Conservation (phyloP, 2,329 filamentous ascomycete species). For the Paecilomyces variotii region DNA sequence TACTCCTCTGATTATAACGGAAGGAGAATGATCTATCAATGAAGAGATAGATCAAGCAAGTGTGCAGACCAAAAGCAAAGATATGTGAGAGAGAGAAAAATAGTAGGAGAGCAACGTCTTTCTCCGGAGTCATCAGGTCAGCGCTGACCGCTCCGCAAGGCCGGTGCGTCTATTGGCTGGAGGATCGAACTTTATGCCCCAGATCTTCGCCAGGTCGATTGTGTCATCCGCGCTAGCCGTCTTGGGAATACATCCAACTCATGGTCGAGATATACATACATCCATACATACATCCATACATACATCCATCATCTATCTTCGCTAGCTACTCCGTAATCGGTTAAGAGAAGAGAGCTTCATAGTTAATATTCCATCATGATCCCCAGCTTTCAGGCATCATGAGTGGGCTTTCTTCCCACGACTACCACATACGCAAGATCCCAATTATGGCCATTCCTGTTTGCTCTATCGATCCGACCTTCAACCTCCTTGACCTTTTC, state of each 20-base stretch:
- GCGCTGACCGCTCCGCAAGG: conserved; percentile 3
- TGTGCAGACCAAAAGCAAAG: neutral
- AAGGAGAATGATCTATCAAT: neutral
- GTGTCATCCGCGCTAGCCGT: conserved; percentile 15
- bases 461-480: too few species aligned
- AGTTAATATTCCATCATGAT: too few species aligned
- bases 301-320: too few species aligned
- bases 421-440: too few species aligned
- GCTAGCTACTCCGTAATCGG: too few species aligned
- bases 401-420: too few species aligned
- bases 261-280: too few species aligned
- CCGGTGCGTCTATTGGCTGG: conserved; percentile 11
- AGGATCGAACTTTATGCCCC: neutral
- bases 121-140: conserved; percentile 2
- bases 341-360: too few species aligned
- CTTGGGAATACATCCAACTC: neutral
- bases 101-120: neutral
- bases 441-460: too few species aligned
- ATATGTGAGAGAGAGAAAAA: neutral
- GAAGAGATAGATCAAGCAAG: neutral
- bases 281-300: too few species aligned
- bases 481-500: too few species aligned
- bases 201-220: conserved; percentile 6
- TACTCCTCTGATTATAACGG: neutral
- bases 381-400: too few species aligned